A percentile compares a stretch with the other conserved stretches of the same genome.
phyloP scores from a whole-genome alignment of 208 protist genomes.

The Herpetomonas samuelpessoai region DNA sequence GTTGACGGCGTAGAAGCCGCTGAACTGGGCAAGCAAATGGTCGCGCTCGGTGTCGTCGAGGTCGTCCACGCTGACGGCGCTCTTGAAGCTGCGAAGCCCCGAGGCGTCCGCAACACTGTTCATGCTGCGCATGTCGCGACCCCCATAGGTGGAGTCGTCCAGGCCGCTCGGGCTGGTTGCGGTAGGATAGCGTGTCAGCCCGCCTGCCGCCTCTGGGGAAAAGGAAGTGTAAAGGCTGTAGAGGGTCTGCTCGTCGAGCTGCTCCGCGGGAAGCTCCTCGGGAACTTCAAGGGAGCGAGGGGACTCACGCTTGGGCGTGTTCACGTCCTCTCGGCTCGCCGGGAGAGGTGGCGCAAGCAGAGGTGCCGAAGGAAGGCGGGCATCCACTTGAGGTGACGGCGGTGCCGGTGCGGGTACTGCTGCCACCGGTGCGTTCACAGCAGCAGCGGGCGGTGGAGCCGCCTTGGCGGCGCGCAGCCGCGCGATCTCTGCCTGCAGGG shows the following conservation, averaged over 20 bases:
- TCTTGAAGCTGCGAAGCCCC: slow-evolving; percentile 4
- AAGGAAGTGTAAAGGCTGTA: neutral
- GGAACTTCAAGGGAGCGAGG: neutral
- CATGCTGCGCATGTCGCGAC: neutral
- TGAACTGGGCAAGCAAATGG: neutral
- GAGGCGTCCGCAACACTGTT: neutral
- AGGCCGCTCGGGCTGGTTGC: neutral
- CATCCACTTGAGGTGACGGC: neutral
- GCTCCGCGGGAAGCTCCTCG: neutral
- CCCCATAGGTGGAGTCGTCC: neutral
- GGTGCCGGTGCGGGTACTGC: neutral
- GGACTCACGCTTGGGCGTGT: neutral
- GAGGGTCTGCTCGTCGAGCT: neutral
- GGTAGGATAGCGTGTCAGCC: too few species aligned
- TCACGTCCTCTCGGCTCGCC: too few species aligned
- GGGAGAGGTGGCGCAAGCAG: too few species aligned
- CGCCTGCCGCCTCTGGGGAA: neutral
- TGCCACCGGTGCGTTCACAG: neutral
- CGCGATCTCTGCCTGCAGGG: slow-evolving; percentile 33
- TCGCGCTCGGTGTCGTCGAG: neutral
- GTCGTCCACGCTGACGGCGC: neutral
- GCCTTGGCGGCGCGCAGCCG: slow-evolving; percentile 13
- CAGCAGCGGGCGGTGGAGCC: neutral
- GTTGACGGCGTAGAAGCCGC: neutral
- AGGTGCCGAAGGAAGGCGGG: neutral